Percentiles rank a stretch among this genome's conserved stretches.
These are phyloP conservation scores for Colletotrichum camelliae DNA, from an alignment of 2,329 filamentous ascomycete genomes.

Conservation along the genomic window DNA sequence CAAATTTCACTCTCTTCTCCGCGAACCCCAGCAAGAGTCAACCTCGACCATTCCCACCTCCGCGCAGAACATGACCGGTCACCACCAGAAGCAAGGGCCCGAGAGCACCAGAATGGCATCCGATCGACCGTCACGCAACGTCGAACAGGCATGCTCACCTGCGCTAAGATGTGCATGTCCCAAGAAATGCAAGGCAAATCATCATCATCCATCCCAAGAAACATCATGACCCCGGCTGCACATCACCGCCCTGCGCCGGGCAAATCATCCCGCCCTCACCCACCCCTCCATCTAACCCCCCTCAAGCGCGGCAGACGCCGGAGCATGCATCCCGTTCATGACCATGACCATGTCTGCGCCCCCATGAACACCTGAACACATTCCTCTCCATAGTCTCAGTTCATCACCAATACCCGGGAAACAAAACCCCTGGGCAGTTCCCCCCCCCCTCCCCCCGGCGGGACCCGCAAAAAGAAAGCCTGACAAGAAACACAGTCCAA, in stretches of 20 bases:
- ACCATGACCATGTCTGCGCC: neutral
- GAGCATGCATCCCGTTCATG: neutral
- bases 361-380: neutral
- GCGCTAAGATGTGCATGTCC: neutral
- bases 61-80: neutral
- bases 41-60: neutral
- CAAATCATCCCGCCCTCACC: neutral
- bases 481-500: neutral
- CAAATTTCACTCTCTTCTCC: neutral
- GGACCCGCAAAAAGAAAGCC: neutral
- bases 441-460: neutral
- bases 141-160: neutral
- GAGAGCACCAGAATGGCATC: neutral
- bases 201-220: neutral
- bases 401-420: neutral
- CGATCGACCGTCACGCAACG: neutral
- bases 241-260: neutral
- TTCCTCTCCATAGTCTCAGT: neutral
- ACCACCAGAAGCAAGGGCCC: neutral
- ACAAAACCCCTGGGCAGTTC: neutral
- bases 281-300: neutral
- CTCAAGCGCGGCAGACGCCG: neutral
- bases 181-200: neutral
- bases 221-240: neutral
- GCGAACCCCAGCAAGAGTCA: neutral